Conservation (phyloP, 495 filamentous ascomycete species). For the Aspergillus olivimuriae region DNA sequence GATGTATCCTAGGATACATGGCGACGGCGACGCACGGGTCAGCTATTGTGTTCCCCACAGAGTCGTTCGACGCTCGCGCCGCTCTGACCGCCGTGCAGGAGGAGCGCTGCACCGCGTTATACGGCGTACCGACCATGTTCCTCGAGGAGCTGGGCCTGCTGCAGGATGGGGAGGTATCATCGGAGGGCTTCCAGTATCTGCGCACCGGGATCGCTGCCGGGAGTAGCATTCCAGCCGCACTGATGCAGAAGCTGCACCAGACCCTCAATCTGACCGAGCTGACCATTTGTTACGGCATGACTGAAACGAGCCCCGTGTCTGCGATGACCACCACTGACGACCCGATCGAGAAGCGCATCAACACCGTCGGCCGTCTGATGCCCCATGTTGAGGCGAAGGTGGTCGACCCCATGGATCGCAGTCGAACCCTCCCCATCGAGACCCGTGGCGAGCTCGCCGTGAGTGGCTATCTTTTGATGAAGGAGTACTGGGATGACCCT, state of each 20-base stretch:
- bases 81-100: conserved; percentile 65
- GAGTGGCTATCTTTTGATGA: conserved; percentile 82
- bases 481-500: conserved; percentile 77
- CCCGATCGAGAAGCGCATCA: conserved; percentile 69
- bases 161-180: conserved; percentile 42
- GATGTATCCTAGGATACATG: conserved; percentile 86
- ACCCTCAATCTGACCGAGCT: conserved; percentile 75
- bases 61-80: conserved; percentile 77
- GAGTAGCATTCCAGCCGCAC: conserved; percentile 68
- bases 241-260: conserved; percentile 77
- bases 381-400: conserved; percentile 85
- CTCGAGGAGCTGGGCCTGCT: conserved; percentile 76
- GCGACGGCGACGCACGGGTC: conserved; percentile 85
- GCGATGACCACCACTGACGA: conserved; percentile 85
- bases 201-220: conserved; percentile 92
- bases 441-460: conserved; percentile 77
- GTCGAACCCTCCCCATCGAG: conserved; percentile 52
- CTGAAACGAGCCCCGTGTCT: conserved; percentile 88
- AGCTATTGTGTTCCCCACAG: conserved; percentile 76
- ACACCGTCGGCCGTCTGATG: conserved; percentile 69
- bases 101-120: conserved; percentile 74
- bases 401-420: conserved; percentile 56
- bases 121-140: conserved; percentile 97
- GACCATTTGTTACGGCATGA: conserved; percentile 99
- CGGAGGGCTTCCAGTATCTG: conserved; percentile 60